These are phyloP conservation scores for Arthrobotrys iridis DNA, from an alignment of 2,329 filamentous ascomycete genomes.

Conservation along the genomic window DNA sequence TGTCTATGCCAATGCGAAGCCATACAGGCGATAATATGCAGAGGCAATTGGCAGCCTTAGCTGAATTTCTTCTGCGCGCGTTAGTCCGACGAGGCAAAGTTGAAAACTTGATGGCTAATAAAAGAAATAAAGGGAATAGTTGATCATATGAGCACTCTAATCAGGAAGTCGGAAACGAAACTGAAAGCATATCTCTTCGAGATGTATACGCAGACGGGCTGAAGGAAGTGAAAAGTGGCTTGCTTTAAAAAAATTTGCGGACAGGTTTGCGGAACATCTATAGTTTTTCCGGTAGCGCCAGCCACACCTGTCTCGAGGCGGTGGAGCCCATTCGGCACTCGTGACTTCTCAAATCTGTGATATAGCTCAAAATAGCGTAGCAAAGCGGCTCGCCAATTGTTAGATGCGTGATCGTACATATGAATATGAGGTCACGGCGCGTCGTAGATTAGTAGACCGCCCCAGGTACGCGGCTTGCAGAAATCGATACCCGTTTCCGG, in stretches of 20 bases:
- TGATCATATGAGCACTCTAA: constrained; percentile 31
- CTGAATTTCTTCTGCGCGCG: background rate
- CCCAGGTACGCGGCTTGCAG: background rate
- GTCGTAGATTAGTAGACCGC: background rate
- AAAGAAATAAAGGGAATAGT: constrained; percentile 3
- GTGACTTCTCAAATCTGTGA: constrained; percentile 1
- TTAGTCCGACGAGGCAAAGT: background rate
- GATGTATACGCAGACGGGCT: background rate
- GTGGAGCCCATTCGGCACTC: constrained; percentile 8
- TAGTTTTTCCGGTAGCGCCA: constrained; percentile 39
- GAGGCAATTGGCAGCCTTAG: constrained; percentile 7
- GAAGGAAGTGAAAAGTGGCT: background rate
- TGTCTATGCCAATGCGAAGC: constrained; percentile 10
- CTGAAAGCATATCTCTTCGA: too few species aligned
- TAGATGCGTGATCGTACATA: background rate
- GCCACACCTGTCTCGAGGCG: constrained; percentile 31
- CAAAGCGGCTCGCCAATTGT: background rate
- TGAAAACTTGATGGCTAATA: background rate
- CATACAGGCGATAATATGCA: constrained; percentile 3
- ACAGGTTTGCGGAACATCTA: constrained; percentile 27
- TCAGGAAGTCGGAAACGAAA: constrained; percentile 19
- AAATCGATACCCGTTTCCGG: background rate
- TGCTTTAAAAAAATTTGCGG: background rate
- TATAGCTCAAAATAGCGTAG: constrained; percentile 1
- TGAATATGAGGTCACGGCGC: background rate